A percentile compares a stretch with the other conserved stretches of the same genome.
Evolutionary conservation across 805 yeast genomes (phyloP).

Genomic region (Barnettozyma botsteinii): DNA sequence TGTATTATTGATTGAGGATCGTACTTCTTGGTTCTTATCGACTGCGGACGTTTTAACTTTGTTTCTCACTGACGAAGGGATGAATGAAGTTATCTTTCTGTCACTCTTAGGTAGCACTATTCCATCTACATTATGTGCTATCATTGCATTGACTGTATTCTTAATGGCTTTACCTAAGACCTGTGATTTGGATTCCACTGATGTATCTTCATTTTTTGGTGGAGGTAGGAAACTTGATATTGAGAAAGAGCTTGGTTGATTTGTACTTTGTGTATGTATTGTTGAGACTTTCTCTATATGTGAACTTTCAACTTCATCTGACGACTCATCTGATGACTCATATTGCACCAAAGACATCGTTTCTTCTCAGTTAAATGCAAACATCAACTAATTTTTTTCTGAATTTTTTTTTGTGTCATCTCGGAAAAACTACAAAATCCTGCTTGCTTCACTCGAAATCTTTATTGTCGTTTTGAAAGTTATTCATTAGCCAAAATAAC

Average conservation of each 20-base stretch:
- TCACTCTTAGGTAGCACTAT: constrained; percentile 13
- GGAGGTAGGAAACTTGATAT: constrained; percentile 22
- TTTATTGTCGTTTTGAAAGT: too few relatives aligned
- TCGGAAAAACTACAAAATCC: not conserved
- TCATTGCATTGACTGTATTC: constrained; percentile 10
- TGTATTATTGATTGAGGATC: not conserved
- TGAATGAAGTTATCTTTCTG: constrained; percentile 17
- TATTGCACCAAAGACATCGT: constrained; percentile 11
- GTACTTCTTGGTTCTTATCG: not conserved
- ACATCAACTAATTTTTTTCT: not conserved
- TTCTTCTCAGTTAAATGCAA: not conserved
- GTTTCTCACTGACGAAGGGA: constrained; percentile 19
- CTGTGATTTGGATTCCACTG: constrained; percentile 8
- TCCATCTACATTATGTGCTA: constrained; percentile 17
- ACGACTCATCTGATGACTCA: constrained; percentile 9
- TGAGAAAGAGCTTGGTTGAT: constrained; percentile 7
- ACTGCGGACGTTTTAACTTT: constrained; percentile 3
- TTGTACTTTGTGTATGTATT: too few relatives aligned
- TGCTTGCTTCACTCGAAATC: too few relatives aligned
- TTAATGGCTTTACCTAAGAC: constrained; percentile 17
- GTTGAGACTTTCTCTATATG: too few relatives aligned
- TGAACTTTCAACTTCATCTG: too few relatives aligned
- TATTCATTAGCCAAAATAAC: constrained; percentile 3
- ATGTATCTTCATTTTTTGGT: constrained; percentile 16
- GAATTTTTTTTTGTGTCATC: not conserved